Percentiles rank a stretch among this genome's conserved stretches.
These are phyloP conservation scores for Zygosaccharomyces siamensis DNA, from an alignment of 805 yeast species.

Conservation along the genomic window DNA sequence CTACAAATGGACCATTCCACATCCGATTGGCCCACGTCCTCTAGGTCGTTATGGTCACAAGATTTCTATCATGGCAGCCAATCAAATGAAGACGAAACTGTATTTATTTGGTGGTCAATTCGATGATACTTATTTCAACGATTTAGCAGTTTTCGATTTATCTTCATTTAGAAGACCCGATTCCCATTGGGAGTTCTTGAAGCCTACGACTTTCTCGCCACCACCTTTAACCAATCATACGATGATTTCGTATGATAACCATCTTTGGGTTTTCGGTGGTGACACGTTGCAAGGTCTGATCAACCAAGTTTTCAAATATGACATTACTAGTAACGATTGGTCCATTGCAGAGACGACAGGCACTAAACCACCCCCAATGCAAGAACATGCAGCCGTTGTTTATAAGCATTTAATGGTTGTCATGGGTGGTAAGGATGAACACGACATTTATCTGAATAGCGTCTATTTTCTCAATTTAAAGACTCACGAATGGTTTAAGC, in stretches of 20 bases:
- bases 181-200: constrained; percentile 77
- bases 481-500: constrained; percentile 66
- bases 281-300: constrained; percentile 67
- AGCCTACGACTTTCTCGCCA: constrained; percentile 44
- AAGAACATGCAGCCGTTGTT: constrained; percentile 84
- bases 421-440: constrained; percentile 81
- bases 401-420: constrained; percentile 75
- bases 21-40: constrained; percentile 72
- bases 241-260: constrained; percentile 73
- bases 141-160: constrained; percentile 79
- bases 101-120: constrained; percentile 95
- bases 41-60: constrained; percentile 94
- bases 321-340: constrained; percentile 69
- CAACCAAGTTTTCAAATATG: constrained; percentile 76
- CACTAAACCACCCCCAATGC: constrained; percentile 69
- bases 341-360: constrained; percentile 54
- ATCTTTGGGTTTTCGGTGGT: constrained; percentile 89
- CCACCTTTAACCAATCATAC: constrained; percentile 91
- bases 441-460: constrained; percentile 62
- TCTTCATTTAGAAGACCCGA: constrained; percentile 78
- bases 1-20: constrained; percentile 73
- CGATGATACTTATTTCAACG: constrained; percentile 76
- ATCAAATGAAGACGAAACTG: constrained; percentile 53
- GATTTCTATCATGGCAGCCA: constrained; percentile 64
- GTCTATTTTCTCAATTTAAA: constrained; percentile 73